Conservation (phyloP, 202 grass and related monocot species). For the Carex sylvatica region DNA sequence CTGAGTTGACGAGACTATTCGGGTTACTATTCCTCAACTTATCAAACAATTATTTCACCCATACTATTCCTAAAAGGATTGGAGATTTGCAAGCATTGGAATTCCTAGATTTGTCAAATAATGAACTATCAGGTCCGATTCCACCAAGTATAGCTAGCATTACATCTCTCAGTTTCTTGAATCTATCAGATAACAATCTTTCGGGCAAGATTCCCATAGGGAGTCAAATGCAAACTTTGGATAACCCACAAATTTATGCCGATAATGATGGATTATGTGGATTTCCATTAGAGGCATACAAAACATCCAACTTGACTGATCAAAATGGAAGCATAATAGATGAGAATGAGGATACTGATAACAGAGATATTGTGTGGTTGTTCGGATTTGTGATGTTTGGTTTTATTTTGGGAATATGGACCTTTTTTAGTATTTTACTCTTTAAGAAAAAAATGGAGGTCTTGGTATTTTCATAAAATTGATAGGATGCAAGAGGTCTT, state of each 20-base stretch:
- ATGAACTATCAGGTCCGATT: slow-evolving; percentile 43
- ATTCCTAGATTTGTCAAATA: slow-evolving; percentile 48
- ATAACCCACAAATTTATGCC: slow-evolving; percentile 34
- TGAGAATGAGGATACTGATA: background rate
- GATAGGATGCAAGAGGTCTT: slow-evolving; percentile 41
- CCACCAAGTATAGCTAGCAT: slow-evolving; percentile 37
- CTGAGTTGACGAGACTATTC: slow-evolving; percentile 30
- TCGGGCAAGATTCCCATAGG: slow-evolving; percentile 45
- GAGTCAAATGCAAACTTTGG: slow-evolving; percentile 47
- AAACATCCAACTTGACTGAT: background rate
- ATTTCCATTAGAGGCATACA: slow-evolving; percentile 28
- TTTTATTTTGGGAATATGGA: slow-evolving; percentile 52
- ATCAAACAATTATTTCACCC: slow-evolving; percentile 48
- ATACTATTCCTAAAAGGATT: slow-evolving; percentile 31
- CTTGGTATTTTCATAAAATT: slow-evolving; percentile 28
- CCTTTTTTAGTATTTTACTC: slow-evolving; percentile 43
- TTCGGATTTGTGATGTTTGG: slow-evolving; percentile 40
- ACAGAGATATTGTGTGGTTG: slow-evolving; percentile 9
- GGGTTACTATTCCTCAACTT: slow-evolving; percentile 47
- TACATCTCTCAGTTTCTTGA: slow-evolving; percentile 33
- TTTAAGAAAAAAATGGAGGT: slow-evolving; percentile 22
- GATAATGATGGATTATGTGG: slow-evolving; percentile 59
- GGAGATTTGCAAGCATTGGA: slow-evolving; percentile 35
- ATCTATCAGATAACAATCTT: slow-evolving; percentile 55
- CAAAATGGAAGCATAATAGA: background rate